Evolutionary conservation across 352 stramenopile species (phyloP).

Genomic region (Pythium sp.): DNA sequence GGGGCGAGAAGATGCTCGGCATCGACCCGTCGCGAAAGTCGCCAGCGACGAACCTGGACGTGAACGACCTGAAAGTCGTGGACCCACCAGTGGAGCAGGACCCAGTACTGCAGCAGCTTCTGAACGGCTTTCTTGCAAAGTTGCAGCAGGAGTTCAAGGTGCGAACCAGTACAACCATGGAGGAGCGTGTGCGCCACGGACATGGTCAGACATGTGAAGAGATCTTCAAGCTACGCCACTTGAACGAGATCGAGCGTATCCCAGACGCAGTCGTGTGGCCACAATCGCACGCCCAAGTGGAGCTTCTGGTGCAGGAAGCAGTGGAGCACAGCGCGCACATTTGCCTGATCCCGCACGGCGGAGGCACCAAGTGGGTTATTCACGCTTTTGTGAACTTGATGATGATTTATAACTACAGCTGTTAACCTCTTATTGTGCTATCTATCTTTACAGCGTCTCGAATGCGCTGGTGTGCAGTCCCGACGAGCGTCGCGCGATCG

Average conservation of each 20-base stretch:
- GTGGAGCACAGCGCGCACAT: constrained; percentile 49
- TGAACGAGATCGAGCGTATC: constrained; percentile 48
- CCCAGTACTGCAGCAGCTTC: constrained; percentile 19
- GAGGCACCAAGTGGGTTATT: constrained; percentile 87
- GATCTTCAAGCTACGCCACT: constrained; percentile 55
- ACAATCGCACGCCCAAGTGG: constrained; percentile 73
- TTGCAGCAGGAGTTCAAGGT: constrained; percentile 24
- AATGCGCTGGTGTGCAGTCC: constrained; percentile 59
- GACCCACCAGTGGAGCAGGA: constrained; percentile 14
- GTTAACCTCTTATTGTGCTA: background rate
- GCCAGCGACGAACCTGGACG: constrained; percentile 27
- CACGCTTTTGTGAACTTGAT: background rate
- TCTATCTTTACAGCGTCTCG: constrained; percentile 32
- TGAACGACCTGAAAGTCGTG: constrained; percentile 28
- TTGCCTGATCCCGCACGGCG: constrained; percentile 94
- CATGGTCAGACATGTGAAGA: constrained; percentile 77
- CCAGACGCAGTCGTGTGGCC: constrained; percentile 93
- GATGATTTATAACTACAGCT: background rate
- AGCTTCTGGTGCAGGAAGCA: constrained; percentile 75
- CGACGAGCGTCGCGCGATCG: constrained; percentile 84
- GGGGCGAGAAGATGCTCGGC: constrained; percentile 55
- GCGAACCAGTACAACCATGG: constrained; percentile 33
- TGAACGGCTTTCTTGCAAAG: constrained; percentile 34
- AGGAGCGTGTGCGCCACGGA: constrained; percentile 62
- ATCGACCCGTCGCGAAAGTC: constrained; percentile 40